Conservation (phyloP, 2,329 filamentous ascomycete genomes). For the Tolypocladium tundrense region DNA sequence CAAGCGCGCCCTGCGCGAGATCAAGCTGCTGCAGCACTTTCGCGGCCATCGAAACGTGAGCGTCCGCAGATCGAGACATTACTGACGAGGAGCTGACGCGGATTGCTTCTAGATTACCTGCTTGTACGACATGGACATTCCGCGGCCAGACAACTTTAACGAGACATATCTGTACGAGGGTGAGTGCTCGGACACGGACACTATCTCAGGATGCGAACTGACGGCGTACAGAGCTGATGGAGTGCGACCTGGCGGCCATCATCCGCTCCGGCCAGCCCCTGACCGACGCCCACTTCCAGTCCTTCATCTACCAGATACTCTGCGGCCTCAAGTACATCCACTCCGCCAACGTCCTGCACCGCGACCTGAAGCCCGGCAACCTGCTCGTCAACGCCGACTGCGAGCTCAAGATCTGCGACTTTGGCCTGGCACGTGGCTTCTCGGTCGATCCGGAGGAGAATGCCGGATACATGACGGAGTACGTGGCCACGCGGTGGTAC, state of each 20-base stretch:
- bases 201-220: background rate
- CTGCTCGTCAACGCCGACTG: slow-evolving; percentile 97
- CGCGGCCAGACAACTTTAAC: slow-evolving; percentile 94
- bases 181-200: slow-evolving; percentile 28
- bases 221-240: slow-evolving; percentile 73
- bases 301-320: slow-evolving; percentile 99
- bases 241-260: slow-evolving; percentile 95
- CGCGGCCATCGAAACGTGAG: slow-evolving; percentile 76
- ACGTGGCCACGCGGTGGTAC: slow-evolving; percentile 95
- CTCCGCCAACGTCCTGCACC: slow-evolving; percentile 93
- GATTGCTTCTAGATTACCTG: slow-evolving; percentile 69
- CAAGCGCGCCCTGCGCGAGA: slow-evolving; percentile 94
- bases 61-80: slow-evolving; percentile 6
- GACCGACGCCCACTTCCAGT: slow-evolving; percentile 98
- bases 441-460: slow-evolving; percentile 97
- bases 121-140: slow-evolving; percentile 99
- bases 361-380: slow-evolving; percentile 95
- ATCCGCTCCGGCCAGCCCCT: slow-evolving; percentile 94
- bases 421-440: slow-evolving; percentile 91
- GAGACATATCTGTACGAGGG: slow-evolving; percentile 98
- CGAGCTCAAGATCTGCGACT: slow-evolving; percentile 98
- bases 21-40: slow-evolving; percentile 98
- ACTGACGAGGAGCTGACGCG: background rate
- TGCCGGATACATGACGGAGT: slow-evolving; percentile 99
- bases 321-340: slow-evolving; percentile 99